These are phyloP conservation scores for Candida quercuum DNA, from an alignment of 805 yeast genomes.

Conservation along the genomic window DNA sequence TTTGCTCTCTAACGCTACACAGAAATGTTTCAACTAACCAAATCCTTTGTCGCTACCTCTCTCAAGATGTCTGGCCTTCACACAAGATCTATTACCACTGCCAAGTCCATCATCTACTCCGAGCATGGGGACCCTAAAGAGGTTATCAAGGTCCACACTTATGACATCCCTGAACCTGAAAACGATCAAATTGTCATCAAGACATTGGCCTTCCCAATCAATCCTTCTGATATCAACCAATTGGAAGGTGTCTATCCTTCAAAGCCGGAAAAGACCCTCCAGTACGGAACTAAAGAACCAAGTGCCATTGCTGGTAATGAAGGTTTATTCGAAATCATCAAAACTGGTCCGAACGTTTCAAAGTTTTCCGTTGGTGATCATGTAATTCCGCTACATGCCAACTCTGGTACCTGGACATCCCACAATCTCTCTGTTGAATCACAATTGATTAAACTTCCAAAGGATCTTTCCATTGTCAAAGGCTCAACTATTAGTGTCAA, in stretches of 20 bases:
- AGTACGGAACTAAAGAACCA: conserved; percentile 56
- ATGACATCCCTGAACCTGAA: conserved; percentile 42
- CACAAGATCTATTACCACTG: conserved; percentile 27
- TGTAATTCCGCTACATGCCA: conserved; percentile 73
- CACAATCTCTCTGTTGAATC: conserved; percentile 52
- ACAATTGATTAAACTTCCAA: conserved; percentile 49
- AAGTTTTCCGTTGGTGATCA: conserved; percentile 69
- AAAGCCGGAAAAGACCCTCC: conserved; percentile 50
- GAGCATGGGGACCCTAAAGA: conserved; percentile 64
- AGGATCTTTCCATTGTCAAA: conserved; percentile 45
- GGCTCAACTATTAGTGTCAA: conserved; percentile 92
- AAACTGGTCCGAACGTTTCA: conserved; percentile 51
- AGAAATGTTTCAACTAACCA: neutral
- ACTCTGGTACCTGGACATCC: conserved; percentile 93
- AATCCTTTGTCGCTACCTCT: neutral
- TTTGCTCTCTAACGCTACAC: too few relatives aligned
- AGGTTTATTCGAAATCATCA: conserved; percentile 83
- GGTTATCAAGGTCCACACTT: conserved; percentile 46
- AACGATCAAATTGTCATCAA: conserved; percentile 52
- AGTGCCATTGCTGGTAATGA: conserved; percentile 91
- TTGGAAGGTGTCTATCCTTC: conserved; percentile 82
- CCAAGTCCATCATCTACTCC: conserved; percentile 64
- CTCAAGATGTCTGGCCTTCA: neutral
- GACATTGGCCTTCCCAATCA: conserved; percentile 76
- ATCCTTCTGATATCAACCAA: conserved; percentile 88